These are phyloP conservation scores for Warburgia ugandensis DNA, from an alignment of 164 flowering plant species.

Conservation along the genomic window DNA sequence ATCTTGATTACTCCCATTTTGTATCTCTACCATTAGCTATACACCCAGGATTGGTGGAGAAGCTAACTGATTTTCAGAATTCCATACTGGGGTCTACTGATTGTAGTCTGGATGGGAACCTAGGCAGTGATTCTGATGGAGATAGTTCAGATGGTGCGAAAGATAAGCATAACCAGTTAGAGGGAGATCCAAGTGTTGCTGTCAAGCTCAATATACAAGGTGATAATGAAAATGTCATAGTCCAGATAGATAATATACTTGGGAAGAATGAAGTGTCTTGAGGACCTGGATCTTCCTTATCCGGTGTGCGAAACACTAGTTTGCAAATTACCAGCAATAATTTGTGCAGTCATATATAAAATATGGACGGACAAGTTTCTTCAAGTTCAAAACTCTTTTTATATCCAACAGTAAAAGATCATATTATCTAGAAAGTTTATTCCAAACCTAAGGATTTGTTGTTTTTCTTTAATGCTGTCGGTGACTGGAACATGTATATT, in stretches of 20 bases:
- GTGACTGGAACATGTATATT: no score
- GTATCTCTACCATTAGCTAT: constrained; percentile 92
- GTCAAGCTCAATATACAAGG: constrained; percentile 45
- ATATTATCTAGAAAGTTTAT: no score
- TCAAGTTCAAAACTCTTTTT: no score
- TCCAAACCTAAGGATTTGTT: no score
- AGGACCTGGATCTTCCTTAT: constrained; percentile 29
- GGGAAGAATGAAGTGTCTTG: constrained; percentile 42
- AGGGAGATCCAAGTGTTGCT: constrained; percentile 26
- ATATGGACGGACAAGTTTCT: no score
- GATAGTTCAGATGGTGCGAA: constrained; percentile 32
- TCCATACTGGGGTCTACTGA: constrained; percentile 40
- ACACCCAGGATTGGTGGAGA: constrained; percentile 75
- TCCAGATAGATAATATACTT: constrained; percentile 32
- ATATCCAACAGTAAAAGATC: no score
- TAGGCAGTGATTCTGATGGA: constrained; percentile 30
- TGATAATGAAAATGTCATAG: constrained; percentile 30
- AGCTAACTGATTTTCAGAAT: constrained; percentile 72
- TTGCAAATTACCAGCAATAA: no score
- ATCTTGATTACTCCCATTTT: constrained; percentile 81
- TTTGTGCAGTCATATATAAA: no score
- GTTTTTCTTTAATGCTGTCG: no score
- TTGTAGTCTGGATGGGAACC: constrained; percentile 18
- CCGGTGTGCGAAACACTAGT: no score
- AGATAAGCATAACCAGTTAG: constrained; percentile 17